Percentiles rank a stretch among this genome's conserved stretches.
These are phyloP conservation scores for Irpex sp. DNA, from an alignment of 1,284 basidiomycete species.

Conservation along the genomic window DNA sequence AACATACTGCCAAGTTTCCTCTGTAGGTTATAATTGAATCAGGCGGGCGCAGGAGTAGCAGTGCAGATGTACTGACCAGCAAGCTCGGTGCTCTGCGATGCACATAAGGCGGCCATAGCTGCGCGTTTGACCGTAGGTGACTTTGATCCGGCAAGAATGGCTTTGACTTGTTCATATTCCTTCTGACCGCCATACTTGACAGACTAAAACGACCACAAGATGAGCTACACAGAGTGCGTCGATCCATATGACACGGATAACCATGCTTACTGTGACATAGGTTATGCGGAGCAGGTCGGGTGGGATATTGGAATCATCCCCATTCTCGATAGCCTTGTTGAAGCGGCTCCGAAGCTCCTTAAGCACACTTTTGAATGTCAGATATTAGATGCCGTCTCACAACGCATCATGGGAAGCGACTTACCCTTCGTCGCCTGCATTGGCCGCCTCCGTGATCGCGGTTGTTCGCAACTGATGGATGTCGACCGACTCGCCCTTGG, in stretches of 20 bases:
- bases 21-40: slow-evolving; percentile 15
- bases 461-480: slow-evolving; percentile 74
- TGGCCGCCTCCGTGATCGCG: slow-evolving; percentile 69
- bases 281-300: slow-evolving; percentile 63
- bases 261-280: slow-evolving; percentile 40
- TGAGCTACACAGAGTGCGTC: no score
- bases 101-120: slow-evolving; percentile 46
- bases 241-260: slow-evolving; percentile 9
- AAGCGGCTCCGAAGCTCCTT: slow-evolving; percentile 77
- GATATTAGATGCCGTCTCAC: background rate
- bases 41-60: background rate
- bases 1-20: slow-evolving; percentile 57
- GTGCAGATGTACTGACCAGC: slow-evolving; percentile 1
- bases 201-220: slow-evolving; percentile 36
- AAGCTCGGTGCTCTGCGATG: slow-evolving; percentile 4
- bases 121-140: slow-evolving; percentile 69
- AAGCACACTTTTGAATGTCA: slow-evolving; percentile 50
- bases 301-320: slow-evolving; percentile 80
- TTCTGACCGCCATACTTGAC: slow-evolving; percentile 44
- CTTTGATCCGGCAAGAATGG: slow-evolving; percentile 67
- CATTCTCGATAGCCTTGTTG: slow-evolving; percentile 64
- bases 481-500: slow-evolving; percentile 68
- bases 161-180: slow-evolving; percentile 75
- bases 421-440: slow-evolving; percentile 58
- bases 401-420: background rate